Conservation (phyloP, 2,329 filamentous ascomycete genomes). For the Colletotrichum chlorophyti region DNA sequence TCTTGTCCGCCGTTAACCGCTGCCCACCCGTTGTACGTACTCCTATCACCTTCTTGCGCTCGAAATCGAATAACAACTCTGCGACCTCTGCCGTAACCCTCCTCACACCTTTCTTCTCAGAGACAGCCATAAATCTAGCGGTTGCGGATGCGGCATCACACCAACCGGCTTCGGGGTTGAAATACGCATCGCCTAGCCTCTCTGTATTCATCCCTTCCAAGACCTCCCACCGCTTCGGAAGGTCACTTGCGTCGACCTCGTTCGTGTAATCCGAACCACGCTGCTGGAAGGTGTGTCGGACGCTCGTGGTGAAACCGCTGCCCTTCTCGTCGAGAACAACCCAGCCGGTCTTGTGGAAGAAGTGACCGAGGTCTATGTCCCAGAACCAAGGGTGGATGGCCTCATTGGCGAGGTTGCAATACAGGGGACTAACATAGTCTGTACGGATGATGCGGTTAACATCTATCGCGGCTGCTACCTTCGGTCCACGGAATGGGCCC, state of each 20-base stretch:
- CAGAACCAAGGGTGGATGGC: conserved; percentile 32
- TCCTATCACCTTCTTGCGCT: neutral
- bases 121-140: conserved; percentile 1
- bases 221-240: neutral
- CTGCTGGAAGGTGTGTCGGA: neutral
- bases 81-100: conserved; percentile 2
- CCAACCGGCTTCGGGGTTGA: conserved; percentile 22
- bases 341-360: conserved; percentile 15
- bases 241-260: neutral
- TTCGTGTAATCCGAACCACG: conserved; percentile 18
- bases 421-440: conserved; percentile 40
- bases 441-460: conserved; percentile 46
- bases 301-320: neutral
- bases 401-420: conserved; percentile 39
- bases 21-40: neutral
- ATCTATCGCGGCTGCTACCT: conserved; percentile 36
- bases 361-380: conserved; percentile 6
- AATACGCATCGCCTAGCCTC: neutral
- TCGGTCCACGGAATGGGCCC: neutral
- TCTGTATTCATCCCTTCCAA: neutral
- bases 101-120: conserved; percentile 6
- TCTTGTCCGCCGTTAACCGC: conserved; percentile 45
- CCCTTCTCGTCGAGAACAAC: conserved; percentile 2
- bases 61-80: neutral
- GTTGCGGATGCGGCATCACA: conserved; percentile 12